A percentile compares a stretch with the other conserved stretches of the same genome.
These are phyloP conservation scores for Corymbia calophylla DNA, from an alignment of 441 rosid species.

Conservation along the genomic window DNA sequence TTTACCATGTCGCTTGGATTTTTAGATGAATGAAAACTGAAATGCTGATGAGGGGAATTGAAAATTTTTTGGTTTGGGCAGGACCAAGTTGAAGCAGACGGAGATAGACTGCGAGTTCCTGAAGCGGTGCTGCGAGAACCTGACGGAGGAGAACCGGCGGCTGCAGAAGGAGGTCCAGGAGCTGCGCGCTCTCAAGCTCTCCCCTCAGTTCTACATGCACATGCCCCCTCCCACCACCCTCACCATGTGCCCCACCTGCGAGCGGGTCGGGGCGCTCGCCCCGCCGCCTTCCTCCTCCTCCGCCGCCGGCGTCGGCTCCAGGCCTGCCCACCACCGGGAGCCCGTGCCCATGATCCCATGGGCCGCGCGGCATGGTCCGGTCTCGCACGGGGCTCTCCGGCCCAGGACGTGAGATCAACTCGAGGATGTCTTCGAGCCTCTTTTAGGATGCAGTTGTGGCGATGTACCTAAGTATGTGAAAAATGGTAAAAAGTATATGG, in stretches of 20 bases:
- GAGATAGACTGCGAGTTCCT: constrained; percentile 95
- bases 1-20: neutral
- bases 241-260: constrained; percentile 97
- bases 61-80: constrained; percentile 1
- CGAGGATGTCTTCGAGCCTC: neutral
- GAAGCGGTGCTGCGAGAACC: constrained; percentile 82
- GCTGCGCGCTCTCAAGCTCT: constrained; percentile 81
- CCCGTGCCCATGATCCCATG: constrained; percentile 47
- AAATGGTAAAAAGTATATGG: neutral
- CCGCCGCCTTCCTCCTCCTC: constrained; percentile 6
- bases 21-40: no score
- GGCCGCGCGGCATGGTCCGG: constrained; percentile 23
- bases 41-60: no score
- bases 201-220: constrained; percentile 95
- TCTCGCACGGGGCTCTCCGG: constrained; percentile 44
- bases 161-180: constrained; percentile 87
- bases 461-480: neutral
- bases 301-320: constrained; percentile 10
- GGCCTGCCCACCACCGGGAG: constrained; percentile 18
- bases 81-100: constrained; percentile 97
- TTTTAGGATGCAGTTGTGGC: neutral
- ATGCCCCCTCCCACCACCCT: constrained; percentile 96
- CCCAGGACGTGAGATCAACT: constrained; percentile 33
- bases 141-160: constrained; percentile 86
- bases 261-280: constrained; percentile 70